Conservation (phyloP, 192 early-diverging fungal genomes). For the Oehlia diaphana region DNA sequence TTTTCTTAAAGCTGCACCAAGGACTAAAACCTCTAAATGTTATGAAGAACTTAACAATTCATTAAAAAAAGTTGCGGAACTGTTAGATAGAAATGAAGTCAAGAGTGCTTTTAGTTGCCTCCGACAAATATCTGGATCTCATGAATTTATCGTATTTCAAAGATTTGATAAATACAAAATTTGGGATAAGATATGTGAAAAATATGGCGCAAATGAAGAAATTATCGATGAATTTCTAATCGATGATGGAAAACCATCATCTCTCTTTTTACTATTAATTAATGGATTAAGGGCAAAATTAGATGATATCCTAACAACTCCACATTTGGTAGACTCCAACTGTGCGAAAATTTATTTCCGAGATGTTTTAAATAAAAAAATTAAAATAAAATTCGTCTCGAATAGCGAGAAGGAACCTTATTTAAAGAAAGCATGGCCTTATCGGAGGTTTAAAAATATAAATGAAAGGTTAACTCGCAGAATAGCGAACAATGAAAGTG, state of each 20-base stretch:
- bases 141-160: not conserved
- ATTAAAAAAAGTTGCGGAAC: not conserved
- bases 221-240: not conserved
- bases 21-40: not conserved
- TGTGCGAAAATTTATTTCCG: not conserved
- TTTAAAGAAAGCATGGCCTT: not conserved
- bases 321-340: not conserved
- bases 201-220: not conserved
- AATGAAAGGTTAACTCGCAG: not conserved
- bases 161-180: not conserved
- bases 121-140: not conserved
- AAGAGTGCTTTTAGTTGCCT: not conserved
- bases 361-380: not conserved
- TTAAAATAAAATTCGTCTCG: not conserved
- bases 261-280: not conserved
- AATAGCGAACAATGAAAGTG: not conserved
- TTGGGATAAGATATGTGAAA: not conserved
- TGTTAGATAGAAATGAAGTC: not conserved
- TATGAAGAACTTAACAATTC: not conserved
- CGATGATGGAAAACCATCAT: not conserved
- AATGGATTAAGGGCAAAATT: not conserved
- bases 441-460: not conserved
- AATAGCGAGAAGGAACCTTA: not conserved
- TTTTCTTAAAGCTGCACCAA: not conserved
- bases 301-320: not conserved